Evolutionary conservation across 495 filamentous ascomycete species (phyloP), one percentile per base, ranked within the genome.

Genomic region (Penicillium nucicola): DNA sequence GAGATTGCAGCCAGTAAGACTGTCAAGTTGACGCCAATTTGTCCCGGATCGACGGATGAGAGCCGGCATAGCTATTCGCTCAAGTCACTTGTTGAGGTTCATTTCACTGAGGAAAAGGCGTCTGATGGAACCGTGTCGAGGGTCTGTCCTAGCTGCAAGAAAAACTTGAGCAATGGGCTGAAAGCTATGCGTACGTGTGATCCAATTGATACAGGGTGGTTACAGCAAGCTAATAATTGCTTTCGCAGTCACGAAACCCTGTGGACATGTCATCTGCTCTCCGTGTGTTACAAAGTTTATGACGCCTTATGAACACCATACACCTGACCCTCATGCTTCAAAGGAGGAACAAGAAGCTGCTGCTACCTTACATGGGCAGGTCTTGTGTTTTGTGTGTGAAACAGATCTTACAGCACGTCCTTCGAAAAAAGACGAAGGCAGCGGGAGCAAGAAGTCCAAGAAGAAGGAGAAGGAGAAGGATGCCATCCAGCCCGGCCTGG

Each of bases 181-280:
- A 90, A 89, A 63, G 92, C 90, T 8, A 84, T 88, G 68, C 74
- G 79, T 82, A 69, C 52, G 77, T 75, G 11, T 17, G 20, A 20
- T 44, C 28, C 22, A 37, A 30, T 36, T 31, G 25, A 7, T 20
- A 41, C 34, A 19, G 18, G 25, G 5, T 3, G 25, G 25, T 28
- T 9, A 36, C 33, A 42, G 5, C 19, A 15, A 42, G 5, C 18
- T 44, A 22, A 38, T 48, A 1, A 40, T 38, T 4, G 18, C 15
- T 35, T 8, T 18, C 13, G 18, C 35, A 77, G 79, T 98, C 10
- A 88, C 90, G 2, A 93, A 91, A 67, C 91, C 92, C 0, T 98
- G 93, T 62, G 93, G 93, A 0, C 93, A 98, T 59, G 90, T 97
- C 3, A 74, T 97, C 6, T 98, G 93, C 69, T 85, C 87, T 52